Percentiles rank a stretch among this genome's conserved stretches.
These are phyloP conservation scores for Ophiostoma pallidulum DNA, from an alignment of 2,329 filamentous ascomycete genomes.

Conservation along the genomic window DNA sequence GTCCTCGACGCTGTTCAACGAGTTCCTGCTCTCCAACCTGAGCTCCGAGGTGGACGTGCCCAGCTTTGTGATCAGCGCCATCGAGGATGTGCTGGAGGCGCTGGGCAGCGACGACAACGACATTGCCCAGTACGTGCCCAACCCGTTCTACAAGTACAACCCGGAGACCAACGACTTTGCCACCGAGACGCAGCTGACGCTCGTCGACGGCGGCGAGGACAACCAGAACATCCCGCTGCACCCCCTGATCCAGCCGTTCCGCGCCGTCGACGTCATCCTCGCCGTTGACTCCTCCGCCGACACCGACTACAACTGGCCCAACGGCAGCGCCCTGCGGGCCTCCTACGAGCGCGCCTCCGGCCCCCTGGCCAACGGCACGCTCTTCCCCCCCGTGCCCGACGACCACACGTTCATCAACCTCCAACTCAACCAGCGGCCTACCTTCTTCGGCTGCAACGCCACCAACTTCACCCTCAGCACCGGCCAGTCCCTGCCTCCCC, in stretches of 20 bases:
- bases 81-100: conserved; percentile 41
- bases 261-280: conserved; percentile 52
- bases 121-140: conserved; percentile 45
- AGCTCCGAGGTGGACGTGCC: conserved; percentile 32
- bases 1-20: conserved; percentile 76
- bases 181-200: conserved; percentile 29
- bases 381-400: conserved; percentile 51
- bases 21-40: conserved; percentile 58
- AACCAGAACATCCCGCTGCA: conserved; percentile 43
- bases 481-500: conserved; percentile 19
- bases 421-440: conserved; percentile 48
- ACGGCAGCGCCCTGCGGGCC: conserved; percentile 48
- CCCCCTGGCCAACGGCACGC: conserved; percentile 40
- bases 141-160: conserved; percentile 51
- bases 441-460: conserved; percentile 53
- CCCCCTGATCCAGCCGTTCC: conserved; percentile 39
- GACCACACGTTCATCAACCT: conserved; percentile 46
- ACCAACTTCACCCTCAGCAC: conserved; percentile 23
- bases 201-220: conserved; percentile 42
- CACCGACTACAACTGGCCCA: conserved; percentile 47
- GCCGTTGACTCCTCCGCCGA: conserved; percentile 57
- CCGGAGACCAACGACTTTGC: conserved; percentile 27
- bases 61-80: conserved; percentile 39
- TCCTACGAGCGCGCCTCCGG: conserved; percentile 45
- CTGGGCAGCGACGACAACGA: conserved; percentile 45